Percentiles rank a stretch among this genome's conserved stretches.
These are phyloP conservation scores for Liriodendron chinense DNA, from an alignment of 164 flowering plant genomes.

Conservation along the genomic window DNA sequence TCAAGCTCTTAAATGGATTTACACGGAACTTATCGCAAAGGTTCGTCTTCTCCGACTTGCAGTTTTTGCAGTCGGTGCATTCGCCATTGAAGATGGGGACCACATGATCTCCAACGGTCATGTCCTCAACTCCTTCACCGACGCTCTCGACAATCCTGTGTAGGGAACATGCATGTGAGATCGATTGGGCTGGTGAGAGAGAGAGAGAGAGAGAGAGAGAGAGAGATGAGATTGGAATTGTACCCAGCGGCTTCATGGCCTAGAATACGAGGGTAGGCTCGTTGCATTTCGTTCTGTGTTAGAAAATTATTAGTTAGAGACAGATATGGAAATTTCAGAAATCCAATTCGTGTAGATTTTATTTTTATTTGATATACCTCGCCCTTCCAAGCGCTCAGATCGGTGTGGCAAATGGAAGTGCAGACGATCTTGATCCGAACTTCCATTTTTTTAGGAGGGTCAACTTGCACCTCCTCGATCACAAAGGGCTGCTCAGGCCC, in stretches of 20 bases:
- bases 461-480: constrained; percentile 54
- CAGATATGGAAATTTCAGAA: neutral
- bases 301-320: neutral
- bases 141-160: constrained; percentile 62
- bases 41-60: constrained; percentile 47
- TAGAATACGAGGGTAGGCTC: constrained; percentile 59
- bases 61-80: constrained; percentile 46
- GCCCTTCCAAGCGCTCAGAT: constrained; percentile 67
- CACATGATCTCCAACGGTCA: constrained; percentile 58
- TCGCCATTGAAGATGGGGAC: constrained; percentile 73
- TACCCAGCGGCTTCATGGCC: constrained; percentile 90
- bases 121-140: constrained; percentile 56
- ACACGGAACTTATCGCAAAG: constrained; percentile 48
- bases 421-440: constrained; percentile 57
- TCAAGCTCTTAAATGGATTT: constrained; percentile 43
- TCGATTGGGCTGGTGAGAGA: neutral
- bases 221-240: neutral
- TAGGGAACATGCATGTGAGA: neutral
- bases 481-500: constrained; percentile 46
- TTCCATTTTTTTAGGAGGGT: constrained; percentile 67
- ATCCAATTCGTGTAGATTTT: neutral
- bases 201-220: neutral
- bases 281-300: constrained; percentile 47
- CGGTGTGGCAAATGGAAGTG: constrained; percentile 75
- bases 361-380: constrained; percentile 36